Conservation (phyloP, 2,329 filamentous ascomycete species). For the Aureobasidium sp. region DNA sequence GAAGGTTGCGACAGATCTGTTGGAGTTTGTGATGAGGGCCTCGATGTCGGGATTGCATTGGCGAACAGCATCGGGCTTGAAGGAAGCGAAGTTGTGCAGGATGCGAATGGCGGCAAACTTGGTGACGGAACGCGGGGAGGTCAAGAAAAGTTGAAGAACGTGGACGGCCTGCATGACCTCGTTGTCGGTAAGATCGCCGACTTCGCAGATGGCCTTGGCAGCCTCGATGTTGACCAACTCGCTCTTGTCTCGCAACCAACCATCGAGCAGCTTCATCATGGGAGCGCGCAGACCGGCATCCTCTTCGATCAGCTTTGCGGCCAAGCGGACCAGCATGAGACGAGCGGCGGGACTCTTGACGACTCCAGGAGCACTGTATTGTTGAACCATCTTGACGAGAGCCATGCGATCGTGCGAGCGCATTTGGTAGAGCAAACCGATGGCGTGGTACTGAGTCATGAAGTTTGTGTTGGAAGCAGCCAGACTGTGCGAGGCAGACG, state of each 20-base stretch:
- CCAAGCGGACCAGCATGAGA: conserved; percentile 85
- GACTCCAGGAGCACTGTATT: conserved; percentile 84
- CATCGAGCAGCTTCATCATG: conserved; percentile 95
- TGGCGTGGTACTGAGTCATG: conserved; percentile 98
- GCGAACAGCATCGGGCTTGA: conserved; percentile 89
- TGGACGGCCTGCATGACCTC: conserved; percentile 91
- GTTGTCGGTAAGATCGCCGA: conserved; percentile 84
- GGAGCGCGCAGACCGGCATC: conserved; percentile 82
- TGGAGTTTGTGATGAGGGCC: conserved; percentile 90
- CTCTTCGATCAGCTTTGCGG: conserved; percentile 89
- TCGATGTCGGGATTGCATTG: conserved; percentile 97
- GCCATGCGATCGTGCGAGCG: conserved; percentile 96
- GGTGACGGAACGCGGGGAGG: conserved; percentile 87
- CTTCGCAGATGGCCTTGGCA: conserved; percentile 93
- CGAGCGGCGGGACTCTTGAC: conserved; percentile 93
- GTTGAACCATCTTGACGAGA: conserved; percentile 99
- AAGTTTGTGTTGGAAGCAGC: conserved; percentile 74
- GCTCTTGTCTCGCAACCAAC: conserved; percentile 96
- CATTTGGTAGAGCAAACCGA: conserved; percentile 96
- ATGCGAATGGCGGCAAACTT: conserved; percentile 97
- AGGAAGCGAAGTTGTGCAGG: conserved; percentile 90
- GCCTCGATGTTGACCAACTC: conserved; percentile 99
- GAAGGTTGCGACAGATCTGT: conserved; percentile 95
- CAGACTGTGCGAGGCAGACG: conserved; percentile 66
- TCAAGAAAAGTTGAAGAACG: conserved; percentile 92